A percentile compares a stretch with the other conserved stretches of the same genome.
Conservation (phyloP, 106 monocot genomes). For the Phalaenopsis equestris region DNA sequence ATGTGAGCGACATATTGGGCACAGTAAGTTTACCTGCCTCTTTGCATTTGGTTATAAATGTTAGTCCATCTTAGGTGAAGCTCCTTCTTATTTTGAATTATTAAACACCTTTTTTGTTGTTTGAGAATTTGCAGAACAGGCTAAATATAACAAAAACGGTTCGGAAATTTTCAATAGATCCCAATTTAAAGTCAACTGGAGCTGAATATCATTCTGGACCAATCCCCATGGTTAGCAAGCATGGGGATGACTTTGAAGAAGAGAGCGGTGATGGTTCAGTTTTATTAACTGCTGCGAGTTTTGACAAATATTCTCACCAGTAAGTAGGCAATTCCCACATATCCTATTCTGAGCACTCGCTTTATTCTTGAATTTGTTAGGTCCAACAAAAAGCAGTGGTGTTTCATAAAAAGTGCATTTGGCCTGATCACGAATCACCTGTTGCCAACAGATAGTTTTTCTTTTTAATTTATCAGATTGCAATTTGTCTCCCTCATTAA, state of each 20-base stretch:
- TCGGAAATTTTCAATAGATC: conserved; percentile 93
- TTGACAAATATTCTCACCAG: conserved; percentile 79
- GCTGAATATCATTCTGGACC: conserved; percentile 80
- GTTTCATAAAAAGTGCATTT: neutral
- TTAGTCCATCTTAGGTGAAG: neutral
- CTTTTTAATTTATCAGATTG: neutral
- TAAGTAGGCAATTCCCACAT: conserved; percentile 30
- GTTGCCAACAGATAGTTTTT: neutral
- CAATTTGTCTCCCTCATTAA: neutral
- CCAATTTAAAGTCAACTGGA: conserved; percentile 72
- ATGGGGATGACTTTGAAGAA: conserved; percentile 84
- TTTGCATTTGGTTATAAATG: neutral
- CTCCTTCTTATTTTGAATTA: neutral
- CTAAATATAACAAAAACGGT: conserved; percentile 96
- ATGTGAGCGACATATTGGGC: conserved; percentile 92
- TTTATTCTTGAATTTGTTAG: neutral
- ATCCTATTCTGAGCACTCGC: neutral
- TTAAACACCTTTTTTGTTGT: neutral
- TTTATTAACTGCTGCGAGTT: conserved; percentile 50
- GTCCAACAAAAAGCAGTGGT: neutral
- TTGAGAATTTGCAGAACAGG: conserved; percentile 72
- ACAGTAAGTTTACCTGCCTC: conserved; percentile 56
- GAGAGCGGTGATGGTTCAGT: conserved; percentile 60
- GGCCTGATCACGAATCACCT: neutral
- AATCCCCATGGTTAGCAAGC: conserved; percentile 73